Evolutionary conservation across 2,329 filamentous ascomycete genomes (phyloP).

Genomic region (Fusarium transvaalense): DNA sequence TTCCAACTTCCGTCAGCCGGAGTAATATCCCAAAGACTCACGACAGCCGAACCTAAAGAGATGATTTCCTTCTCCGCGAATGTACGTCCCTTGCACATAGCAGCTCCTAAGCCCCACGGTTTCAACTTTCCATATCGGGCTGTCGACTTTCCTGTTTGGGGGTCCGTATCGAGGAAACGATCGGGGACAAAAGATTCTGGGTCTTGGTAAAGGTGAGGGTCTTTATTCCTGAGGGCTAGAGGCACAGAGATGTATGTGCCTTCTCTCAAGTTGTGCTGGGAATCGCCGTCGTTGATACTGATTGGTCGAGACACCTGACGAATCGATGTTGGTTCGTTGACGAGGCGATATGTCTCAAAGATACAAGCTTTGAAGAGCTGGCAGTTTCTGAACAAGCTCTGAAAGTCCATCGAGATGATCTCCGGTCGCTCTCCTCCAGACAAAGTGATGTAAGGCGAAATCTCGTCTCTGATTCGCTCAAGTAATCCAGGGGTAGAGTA

Average conservation of each 20-base stretch:
- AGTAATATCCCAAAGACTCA: constrained; percentile 36
- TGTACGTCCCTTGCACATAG: constrained; percentile 44
- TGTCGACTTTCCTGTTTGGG: constrained; percentile 13
- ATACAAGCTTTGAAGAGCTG: constrained; percentile 43
- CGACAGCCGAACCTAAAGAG: constrained; percentile 23
- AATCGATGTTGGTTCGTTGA: constrained; percentile 38
- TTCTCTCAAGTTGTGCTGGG: constrained; percentile 30
- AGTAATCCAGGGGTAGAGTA: constrained; percentile 33
- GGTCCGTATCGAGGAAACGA: constrained; percentile 35
- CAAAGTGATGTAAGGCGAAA: constrained; percentile 15
- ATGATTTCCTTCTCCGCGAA: constrained; percentile 47
- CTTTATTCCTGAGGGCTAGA: constrained; percentile 21
- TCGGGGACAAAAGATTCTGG: constrained; percentile 41
- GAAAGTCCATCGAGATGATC: constrained; percentile 30
- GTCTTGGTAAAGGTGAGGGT: constrained; percentile 33
- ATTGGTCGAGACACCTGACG: constrained; percentile 32
- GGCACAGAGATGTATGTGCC: constrained; percentile 43
- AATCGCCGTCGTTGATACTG: constrained; percentile 22
- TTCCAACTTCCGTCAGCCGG: constrained; percentile 26
- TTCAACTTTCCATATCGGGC: constrained; percentile 41
- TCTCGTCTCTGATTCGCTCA: constrained; percentile 33
- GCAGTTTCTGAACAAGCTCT: constrained; percentile 21
- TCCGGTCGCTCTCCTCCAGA: background rate
- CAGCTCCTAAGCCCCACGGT: constrained; percentile 42
- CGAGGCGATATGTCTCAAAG: constrained; percentile 42